Conservation (phyloP, 2,329 filamentous ascomycete genomes). For the Emydomyces testavorans region DNA sequence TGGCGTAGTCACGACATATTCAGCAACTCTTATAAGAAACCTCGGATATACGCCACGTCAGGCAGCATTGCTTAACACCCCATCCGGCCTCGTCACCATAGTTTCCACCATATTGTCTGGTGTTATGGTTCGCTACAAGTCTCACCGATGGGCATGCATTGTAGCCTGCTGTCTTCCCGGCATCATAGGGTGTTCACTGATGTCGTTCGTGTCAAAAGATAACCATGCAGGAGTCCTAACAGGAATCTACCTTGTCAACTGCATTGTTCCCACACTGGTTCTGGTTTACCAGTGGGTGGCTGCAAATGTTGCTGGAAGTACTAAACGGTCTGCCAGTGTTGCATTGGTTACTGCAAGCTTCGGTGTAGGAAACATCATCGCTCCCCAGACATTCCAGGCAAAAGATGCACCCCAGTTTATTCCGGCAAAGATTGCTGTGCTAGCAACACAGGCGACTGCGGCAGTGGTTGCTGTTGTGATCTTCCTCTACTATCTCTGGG, state of each 20-base stretch:
- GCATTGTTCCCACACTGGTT: constrained; percentile 25
- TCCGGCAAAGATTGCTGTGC: constrained; percentile 11
- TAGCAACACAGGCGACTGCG: constrained; percentile 6
- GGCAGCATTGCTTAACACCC: constrained; percentile 37
- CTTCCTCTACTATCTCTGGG: constrained; percentile 22
- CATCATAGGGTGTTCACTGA: constrained; percentile 21
- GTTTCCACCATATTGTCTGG: constrained; percentile 31
- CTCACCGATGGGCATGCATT: constrained; percentile 34
- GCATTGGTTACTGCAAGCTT: constrained; percentile 37
- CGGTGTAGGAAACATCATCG: constrained; percentile 36
- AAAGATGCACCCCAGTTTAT: constrained; percentile 28
- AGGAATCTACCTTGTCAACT: constrained; percentile 27
- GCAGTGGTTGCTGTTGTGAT: constrained; percentile 19
- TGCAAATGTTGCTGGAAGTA: constrained; percentile 39
- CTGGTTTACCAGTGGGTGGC: constrained; percentile 33
- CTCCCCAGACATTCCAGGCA: constrained; percentile 36
- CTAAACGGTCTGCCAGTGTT: constrained; percentile 39
- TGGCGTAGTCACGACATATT: constrained; percentile 38
- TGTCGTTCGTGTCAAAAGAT: constrained; percentile 26
- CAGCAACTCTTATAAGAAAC: constrained; percentile 31
- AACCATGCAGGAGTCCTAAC: constrained; percentile 35
- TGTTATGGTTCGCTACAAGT: constrained; percentile 30
- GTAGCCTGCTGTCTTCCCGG: constrained; percentile 29
- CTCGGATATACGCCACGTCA: constrained; percentile 36
- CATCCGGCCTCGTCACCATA: constrained; percentile 33